A percentile compares a stretch with the other conserved stretches of the same genome.
These are phyloP conservation scores for Mortierella sp. DNA, from an alignment of 371 early-diverging fungal species.

Conservation along the genomic window DNA sequence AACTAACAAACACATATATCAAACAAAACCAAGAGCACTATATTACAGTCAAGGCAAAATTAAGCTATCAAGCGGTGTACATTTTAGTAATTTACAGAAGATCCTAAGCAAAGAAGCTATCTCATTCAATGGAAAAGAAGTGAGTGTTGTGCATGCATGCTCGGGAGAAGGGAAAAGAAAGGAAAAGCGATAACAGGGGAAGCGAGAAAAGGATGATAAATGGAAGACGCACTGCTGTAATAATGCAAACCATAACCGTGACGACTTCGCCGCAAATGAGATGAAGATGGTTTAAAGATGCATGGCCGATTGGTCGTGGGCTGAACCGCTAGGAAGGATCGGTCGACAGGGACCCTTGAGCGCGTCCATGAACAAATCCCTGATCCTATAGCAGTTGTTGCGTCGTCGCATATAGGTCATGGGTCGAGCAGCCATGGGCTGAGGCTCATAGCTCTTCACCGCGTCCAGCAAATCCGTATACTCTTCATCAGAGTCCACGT, in stretches of 20 bases:
- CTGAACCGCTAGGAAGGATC: constrained; percentile 41
- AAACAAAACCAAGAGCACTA: not conserved
- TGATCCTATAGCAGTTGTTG: constrained; percentile 72
- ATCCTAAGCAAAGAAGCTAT: not conserved
- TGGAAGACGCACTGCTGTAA: not conserved
- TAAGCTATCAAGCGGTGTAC: not conserved
- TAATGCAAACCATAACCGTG: not conserved
- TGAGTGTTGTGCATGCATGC: not conserved
- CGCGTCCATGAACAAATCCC: constrained; percentile 78
- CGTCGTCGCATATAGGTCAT: constrained; percentile 69
- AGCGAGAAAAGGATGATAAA: not conserved
- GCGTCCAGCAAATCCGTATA: constrained; percentile 71
- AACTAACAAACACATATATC: not conserved
- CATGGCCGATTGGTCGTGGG: constrained; percentile 46
- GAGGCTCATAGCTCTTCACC: constrained; percentile 66
- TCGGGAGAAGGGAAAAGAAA: not conserved
- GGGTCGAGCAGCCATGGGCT: constrained; percentile 71
- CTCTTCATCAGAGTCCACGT: constrained; percentile 77
- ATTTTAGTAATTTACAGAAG: constrained; percentile 1
- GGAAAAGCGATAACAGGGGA: not conserved
- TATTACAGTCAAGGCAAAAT: not conserved
- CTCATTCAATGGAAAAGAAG: not conserved
- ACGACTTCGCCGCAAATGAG: not conserved
- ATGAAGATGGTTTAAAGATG: constrained; percentile 12
- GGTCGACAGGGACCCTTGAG: constrained; percentile 61